These are phyloP conservation scores for Dioszegia hungarica DNA, from an alignment of 768 basidiomycete genomes.

Conservation along the genomic window DNA sequence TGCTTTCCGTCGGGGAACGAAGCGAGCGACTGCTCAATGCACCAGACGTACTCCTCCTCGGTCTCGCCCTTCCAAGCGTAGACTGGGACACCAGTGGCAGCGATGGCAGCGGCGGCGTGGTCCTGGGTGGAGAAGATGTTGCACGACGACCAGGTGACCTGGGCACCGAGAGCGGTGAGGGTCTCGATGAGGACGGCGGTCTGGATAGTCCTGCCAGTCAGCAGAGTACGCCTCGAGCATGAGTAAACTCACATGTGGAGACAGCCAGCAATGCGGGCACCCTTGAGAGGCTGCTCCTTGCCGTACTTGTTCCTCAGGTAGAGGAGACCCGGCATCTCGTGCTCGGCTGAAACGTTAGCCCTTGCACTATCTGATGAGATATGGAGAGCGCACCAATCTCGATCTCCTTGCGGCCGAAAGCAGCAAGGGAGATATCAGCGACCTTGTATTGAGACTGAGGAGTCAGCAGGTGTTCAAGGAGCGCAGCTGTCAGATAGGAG, in stretches of 20 bases:
- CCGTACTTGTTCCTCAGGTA: slow-evolving; percentile 84
- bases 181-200: slow-evolving; percentile 99
- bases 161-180: slow-evolving; percentile 85
- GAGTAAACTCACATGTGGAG: slow-evolving; percentile 85
- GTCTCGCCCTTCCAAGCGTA: slow-evolving; percentile 99
- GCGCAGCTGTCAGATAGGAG: too few relatives aligned
- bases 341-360: too few relatives aligned
- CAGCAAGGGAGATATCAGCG: slow-evolving; percentile 92
- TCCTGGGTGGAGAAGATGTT: slow-evolving; percentile 99
- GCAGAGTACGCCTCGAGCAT: background rate
- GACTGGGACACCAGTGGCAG: slow-evolving; percentile 96
- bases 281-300: slow-evolving; percentile 76
- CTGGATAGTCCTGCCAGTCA: slow-evolving; percentile 78
- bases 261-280: slow-evolving; percentile 94
- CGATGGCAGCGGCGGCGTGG: slow-evolving; percentile 96
- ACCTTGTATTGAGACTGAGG: slow-evolving; percentile 62
- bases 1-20: slow-evolving; percentile 79
- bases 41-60: slow-evolving; percentile 97
- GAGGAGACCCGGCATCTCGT: slow-evolving; percentile 68
- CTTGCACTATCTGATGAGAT: too few relatives aligned
- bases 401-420: slow-evolving; percentile 98
- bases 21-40: slow-evolving; percentile 87
- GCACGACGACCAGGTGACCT: slow-evolving; percentile 99
- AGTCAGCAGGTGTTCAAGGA: too few relatives aligned
- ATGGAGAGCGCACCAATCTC: too few relatives aligned